These are phyloP conservation scores for Peterozyma xylosa DNA, from an alignment of 805 yeast genomes.

Conservation along the genomic window DNA sequence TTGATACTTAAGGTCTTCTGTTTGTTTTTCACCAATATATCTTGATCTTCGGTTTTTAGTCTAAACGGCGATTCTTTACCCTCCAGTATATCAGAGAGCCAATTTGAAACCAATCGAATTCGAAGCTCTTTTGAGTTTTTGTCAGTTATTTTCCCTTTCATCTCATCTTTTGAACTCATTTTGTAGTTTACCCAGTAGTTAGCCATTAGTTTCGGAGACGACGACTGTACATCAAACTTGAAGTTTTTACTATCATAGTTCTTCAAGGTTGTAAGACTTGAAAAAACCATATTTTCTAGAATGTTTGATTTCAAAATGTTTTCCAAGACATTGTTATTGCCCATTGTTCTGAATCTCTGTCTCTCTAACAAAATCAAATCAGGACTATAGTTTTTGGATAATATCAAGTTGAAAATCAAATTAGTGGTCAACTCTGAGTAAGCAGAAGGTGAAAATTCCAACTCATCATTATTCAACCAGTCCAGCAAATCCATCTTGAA, in stretches of 20 bases:
- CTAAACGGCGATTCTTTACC: too few species aligned
- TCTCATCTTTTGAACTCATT: constrained; percentile 1
- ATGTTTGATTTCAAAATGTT: constrained; percentile 44
- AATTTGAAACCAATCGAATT: constrained; percentile 17
- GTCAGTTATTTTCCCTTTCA: not conserved
- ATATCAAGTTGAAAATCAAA: constrained; percentile 13
- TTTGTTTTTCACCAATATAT: not conserved
- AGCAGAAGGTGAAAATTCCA: constrained; percentile 19
- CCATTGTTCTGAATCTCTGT: constrained; percentile 45
- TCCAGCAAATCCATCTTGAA: constrained; percentile 22
- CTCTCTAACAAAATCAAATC: constrained; percentile 44
- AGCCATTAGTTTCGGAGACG: constrained; percentile 22
- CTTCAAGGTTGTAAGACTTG: constrained; percentile 14
- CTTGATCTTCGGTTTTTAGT: too few species aligned
- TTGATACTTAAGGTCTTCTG: constrained; percentile 2
- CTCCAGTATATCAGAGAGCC: constrained; percentile 11
- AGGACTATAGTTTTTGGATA: constrained; percentile 16
- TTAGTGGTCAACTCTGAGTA: constrained; percentile 17
- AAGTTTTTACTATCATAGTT: constrained; percentile 4
- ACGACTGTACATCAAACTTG: constrained; percentile 11
- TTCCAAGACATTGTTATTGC: constrained; percentile 39
- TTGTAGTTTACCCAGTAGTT: constrained; percentile 18
- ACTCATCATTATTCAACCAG: constrained; percentile 10
- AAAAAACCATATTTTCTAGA: constrained; percentile 39
- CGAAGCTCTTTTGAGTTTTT: constrained; percentile 17